Percentiles rank a stretch among this genome's conserved stretches.
Conservation (phyloP, 2,329 filamentous ascomycete species). For the Penicillium hesseltinei region DNA sequence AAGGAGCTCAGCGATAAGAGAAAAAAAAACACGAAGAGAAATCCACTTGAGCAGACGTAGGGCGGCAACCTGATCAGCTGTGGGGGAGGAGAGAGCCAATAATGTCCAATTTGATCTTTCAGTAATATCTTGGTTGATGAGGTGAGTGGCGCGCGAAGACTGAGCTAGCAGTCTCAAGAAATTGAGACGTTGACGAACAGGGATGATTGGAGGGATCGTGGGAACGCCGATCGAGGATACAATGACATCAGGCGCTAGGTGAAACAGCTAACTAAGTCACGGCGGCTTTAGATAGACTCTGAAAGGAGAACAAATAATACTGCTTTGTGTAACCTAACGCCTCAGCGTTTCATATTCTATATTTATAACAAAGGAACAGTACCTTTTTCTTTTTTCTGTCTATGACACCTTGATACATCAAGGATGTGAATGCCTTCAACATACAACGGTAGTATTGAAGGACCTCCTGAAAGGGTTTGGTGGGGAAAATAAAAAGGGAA, state of each 20-base stretch:
- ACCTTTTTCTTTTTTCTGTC: not conserved
- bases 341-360: not conserved
- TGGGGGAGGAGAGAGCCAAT: constrained; percentile 10
- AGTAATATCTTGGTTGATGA: constrained; percentile 24
- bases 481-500: not conserved
- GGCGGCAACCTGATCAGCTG: constrained; percentile 16
- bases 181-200: constrained; percentile 16
- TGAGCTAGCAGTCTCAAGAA: constrained; percentile 13
- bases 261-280: constrained; percentile 26
- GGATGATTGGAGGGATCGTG: constrained; percentile 30
- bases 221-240: constrained; percentile 25
- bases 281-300: constrained; percentile 14
- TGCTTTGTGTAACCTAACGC: not conserved
- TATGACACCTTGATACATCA: not conserved
- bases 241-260: constrained; percentile 41
- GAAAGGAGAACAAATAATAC: not conserved
- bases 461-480: not conserved
- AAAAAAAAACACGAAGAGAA: not conserved
- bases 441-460: not conserved
- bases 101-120: not conserved
- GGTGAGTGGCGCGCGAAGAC: constrained; percentile 29
- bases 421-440: not conserved
- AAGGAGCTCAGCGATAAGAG: not conserved
- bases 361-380: not conserved
- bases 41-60: constrained; percentile 7